These are phyloP conservation scores for Mortierella sp. DNA, from an alignment of 371 early-diverging fungal species.

Conservation along the genomic window DNA sequence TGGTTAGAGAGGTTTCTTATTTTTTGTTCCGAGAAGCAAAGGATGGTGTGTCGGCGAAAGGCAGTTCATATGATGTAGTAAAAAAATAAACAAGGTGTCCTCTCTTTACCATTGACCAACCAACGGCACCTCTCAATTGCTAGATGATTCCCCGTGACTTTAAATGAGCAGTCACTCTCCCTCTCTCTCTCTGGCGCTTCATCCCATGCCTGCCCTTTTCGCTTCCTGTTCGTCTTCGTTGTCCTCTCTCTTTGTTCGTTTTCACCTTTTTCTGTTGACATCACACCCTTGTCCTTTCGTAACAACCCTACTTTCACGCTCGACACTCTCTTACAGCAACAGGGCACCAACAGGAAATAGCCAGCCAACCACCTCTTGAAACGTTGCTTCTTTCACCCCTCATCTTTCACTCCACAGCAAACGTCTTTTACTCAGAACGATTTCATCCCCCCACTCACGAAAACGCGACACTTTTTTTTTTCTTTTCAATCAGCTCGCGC, in stretches of 20 bases:
- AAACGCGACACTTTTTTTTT: background rate
- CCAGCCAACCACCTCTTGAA: background rate
- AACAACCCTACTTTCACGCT: background rate
- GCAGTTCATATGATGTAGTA: background rate
- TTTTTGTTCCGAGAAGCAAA: constrained; percentile 1
- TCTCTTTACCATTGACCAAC: too few species aligned
- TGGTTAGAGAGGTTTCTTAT: background rate
- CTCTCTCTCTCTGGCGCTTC: too few species aligned
- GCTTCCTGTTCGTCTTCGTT: background rate
- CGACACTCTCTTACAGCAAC: background rate
- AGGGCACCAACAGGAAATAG: background rate
- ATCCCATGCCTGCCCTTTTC: background rate
- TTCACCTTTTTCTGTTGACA: background rate
- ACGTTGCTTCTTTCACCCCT: background rate
- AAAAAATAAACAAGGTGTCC: background rate
- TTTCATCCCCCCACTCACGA: background rate
- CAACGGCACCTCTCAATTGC: too few species aligned
- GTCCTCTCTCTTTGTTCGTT: background rate
- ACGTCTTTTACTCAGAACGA: background rate
- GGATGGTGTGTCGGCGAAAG: background rate
- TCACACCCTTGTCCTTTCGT: background rate
- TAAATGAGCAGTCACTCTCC: background rate
- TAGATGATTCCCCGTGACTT: background rate
- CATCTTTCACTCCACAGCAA: background rate
- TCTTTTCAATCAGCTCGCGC: background rate